Evolutionary conservation across 495 filamentous ascomycete genomes (phyloP), one percentile per base, ranked within the genome.

Genomic region (Lasiosphaeris hirsuta): DNA sequence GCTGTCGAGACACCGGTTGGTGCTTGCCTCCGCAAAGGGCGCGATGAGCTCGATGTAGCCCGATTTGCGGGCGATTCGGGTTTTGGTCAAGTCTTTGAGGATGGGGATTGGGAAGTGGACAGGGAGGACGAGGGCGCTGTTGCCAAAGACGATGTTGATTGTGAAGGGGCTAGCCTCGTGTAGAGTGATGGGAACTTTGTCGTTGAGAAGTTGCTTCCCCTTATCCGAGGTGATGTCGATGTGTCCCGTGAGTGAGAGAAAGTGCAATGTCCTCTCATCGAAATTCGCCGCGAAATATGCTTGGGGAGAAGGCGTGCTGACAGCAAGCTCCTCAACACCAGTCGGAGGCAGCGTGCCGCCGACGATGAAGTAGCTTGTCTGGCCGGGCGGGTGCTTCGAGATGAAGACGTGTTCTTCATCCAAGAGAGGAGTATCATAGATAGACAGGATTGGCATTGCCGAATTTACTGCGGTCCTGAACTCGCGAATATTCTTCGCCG

Each of bases 11-110:
- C 57, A 23, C 13, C 62, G 51, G 2, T 19, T 17, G 0, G 54
- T 15, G 15, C 34, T 10, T 2, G 62, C 62, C 7, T 69, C 53
- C 6, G 69, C 64, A 15, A 77, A 45, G 19, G 72, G 65, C 11
- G 69, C 75, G 33, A 69, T 62, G 37, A 82, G 56, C 52, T 82
- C 78, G 38, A 80, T 58, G 56, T 75, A 80, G n/a, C 59, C 60
- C 0, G 74, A 77, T 18, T 58, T 78, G 49, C 78, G 73, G n/a
- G 75, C 77, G 52, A 80, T 71, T 42, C 70, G 68, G 3, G 68
- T 72, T 35, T 68, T 75, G 57, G 58, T 60, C 17, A 50, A 45
- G 10, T 73, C 63, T 40, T 58, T 58, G 5, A 58, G 39, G 10
- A 83, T 70, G 0, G 79, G 78, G 2, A 64, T 59, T 0, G 79